These are phyloP conservation scores for Durio zibethinus DNA, from an alignment of 345 rosid genomes.

Conservation along the genomic window DNA sequence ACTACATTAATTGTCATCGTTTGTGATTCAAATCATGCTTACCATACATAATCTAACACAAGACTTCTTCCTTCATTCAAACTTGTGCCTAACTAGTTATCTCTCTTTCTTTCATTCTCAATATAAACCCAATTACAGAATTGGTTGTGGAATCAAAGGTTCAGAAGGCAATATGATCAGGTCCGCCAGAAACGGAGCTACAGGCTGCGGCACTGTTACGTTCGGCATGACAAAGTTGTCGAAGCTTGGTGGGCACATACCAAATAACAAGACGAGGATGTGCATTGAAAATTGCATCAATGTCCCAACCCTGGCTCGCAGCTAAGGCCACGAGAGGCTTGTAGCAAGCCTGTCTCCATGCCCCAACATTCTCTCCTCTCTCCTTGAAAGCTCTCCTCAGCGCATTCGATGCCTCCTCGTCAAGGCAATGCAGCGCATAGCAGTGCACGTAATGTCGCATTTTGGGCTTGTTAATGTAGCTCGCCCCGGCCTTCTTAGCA, in stretches of 20 bases:
- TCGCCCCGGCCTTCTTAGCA: slow-evolving; percentile 92
- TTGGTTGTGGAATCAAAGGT: background rate
- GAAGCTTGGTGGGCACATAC: slow-evolving; percentile 95
- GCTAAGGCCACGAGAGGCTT: slow-evolving; percentile 86
- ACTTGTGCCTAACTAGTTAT: background rate
- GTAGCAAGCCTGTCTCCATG: slow-evolving; percentile 98
- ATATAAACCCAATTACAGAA: background rate
- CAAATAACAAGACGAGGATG: slow-evolving; percentile 92
- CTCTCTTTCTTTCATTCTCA: too few species aligned
- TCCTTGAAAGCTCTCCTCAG: slow-evolving; percentile 78
- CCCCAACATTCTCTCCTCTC: slow-evolving; percentile 93
- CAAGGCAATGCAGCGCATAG: slow-evolving; percentile 91
- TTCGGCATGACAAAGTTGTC: slow-evolving; percentile 89
- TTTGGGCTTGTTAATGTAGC: slow-evolving; percentile 97
- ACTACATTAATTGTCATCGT: background rate
- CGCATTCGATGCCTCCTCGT: slow-evolving; percentile 78
- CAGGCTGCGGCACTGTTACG: slow-evolving; percentile 55
- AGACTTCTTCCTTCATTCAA: background rate
- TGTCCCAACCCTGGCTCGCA: slow-evolving; percentile 88
- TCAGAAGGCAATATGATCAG: slow-evolving; percentile 32
- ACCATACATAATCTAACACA: background rate
- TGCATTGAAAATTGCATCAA: slow-evolving; percentile 79
- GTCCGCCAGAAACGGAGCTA: slow-evolving; percentile 37
- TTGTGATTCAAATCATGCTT: background rate
- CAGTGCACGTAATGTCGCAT: slow-evolving; percentile 98